A percentile compares a stretch with the other conserved stretches of the same genome.
These are phyloP conservation scores for Neofusicoccum kwambonambiense DNA, from an alignment of 2,329 filamentous ascomycete genomes.

Conservation along the genomic window DNA sequence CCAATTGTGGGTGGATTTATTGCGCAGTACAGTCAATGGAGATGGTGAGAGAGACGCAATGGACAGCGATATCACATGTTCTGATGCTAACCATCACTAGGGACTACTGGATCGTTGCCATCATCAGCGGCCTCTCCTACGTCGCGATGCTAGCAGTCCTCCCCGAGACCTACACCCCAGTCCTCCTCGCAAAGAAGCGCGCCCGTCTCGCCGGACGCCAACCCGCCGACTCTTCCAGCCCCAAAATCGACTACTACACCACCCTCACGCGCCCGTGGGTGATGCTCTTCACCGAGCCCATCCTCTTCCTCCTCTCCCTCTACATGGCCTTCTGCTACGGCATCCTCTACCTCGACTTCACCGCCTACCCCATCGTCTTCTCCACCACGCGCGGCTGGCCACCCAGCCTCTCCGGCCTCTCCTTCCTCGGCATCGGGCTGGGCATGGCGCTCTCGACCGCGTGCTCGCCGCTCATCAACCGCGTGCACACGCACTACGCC, in stretches of 20 bases:
- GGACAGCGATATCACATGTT: no score
- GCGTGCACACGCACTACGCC: constrained; percentile 67
- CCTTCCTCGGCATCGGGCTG: constrained; percentile 70
- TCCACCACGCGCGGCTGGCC: constrained; percentile 74
- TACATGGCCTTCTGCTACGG: constrained; percentile 73
- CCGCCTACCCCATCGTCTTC: constrained; percentile 86
- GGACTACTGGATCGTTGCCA: constrained; percentile 75
- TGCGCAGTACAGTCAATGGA: constrained; percentile 54
- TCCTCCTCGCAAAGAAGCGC: neutral
- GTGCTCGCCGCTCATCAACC: constrained; percentile 68
- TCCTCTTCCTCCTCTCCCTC: constrained; percentile 57
- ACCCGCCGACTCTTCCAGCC: neutral
- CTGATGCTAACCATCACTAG: neutral
- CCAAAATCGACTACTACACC: constrained; percentile 18
- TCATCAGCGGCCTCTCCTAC: constrained; percentile 55
- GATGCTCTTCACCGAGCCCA: constrained; percentile 68
- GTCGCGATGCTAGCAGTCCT: constrained; percentile 34
- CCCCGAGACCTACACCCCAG: constrained; percentile 75
- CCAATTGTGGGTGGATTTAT: constrained; percentile 56
- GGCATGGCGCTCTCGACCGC: constrained; percentile 43
- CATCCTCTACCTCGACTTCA: constrained; percentile 85
- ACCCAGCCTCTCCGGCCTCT: constrained; percentile 68
- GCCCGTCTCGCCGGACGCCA: neutral
- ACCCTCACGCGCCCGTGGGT: constrained; percentile 21
- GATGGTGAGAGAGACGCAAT: constrained; percentile 50